phyloP scores from a whole-genome alignment of 495 filamentous ascomycete genomes.

The Apodospora peruviana region DNA sequence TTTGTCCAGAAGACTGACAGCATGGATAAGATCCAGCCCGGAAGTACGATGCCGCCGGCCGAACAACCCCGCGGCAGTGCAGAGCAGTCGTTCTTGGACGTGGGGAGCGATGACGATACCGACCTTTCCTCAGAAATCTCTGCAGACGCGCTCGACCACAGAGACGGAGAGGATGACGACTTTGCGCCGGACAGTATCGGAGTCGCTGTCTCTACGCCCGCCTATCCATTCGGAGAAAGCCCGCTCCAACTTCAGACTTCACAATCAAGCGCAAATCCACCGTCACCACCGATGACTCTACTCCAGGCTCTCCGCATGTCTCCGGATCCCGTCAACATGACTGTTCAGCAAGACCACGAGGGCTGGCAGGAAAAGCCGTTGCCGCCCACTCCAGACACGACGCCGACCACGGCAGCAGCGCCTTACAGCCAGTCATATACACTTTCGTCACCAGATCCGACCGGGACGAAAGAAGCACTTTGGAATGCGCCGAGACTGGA shows the following conservation, averaged over 20 bases:
- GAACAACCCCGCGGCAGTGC: constrained; percentile 13
- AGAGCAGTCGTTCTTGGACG: constrained; percentile 61
- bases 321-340: constrained; percentile 27
- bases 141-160: constrained; percentile 51
- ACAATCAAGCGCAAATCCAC: constrained; percentile 45
- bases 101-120: constrained; percentile 64
- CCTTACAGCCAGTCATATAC: constrained; percentile 18
- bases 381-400: constrained; percentile 48
- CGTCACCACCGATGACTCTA: constrained; percentile 74
- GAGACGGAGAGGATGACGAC: constrained; percentile 36
- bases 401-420: constrained; percentile 35
- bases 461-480: constrained; percentile 33
- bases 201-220: constrained; percentile 45
- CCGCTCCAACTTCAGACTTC: constrained; percentile 5
- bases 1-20: constrained; percentile 44
- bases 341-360: constrained; percentile 33
- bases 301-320: constrained; percentile 52
- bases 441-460: constrained; percentile 30
- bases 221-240: constrained; percentile 54
- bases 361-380: constrained; percentile 41
- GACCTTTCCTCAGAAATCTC: constrained; percentile 80
- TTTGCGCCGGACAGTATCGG: constrained; percentile 28
- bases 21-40: constrained; percentile 29
- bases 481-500: constrained; percentile 28
- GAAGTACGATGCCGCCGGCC: constrained; percentile 13